These are phyloP conservation scores for Mucor lusitanicus DNA, from an alignment of 371 early-diverging fungal genomes.

Conservation along the genomic window DNA sequence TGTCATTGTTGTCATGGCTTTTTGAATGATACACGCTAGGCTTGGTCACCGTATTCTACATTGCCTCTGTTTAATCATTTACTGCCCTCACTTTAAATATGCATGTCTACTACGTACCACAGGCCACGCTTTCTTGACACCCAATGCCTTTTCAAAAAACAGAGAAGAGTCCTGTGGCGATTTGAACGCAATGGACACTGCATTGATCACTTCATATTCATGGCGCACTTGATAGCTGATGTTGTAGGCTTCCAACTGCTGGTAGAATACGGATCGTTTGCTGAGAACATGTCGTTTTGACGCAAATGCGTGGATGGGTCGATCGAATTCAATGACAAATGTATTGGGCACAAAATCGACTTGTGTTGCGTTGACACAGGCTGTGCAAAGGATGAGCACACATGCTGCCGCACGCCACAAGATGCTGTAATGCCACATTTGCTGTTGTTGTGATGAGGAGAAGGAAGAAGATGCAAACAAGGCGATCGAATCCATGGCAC, in stretches of 20 bases:
- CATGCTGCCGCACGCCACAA: too few species aligned
- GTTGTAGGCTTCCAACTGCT: slow-evolving; percentile 24
- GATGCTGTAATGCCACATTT: too few species aligned
- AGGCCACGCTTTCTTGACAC: slow-evolving; percentile 43
- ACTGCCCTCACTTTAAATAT: too few species aligned
- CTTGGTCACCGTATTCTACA: slow-evolving; percentile 17
- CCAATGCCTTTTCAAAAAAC: slow-evolving; percentile 32
- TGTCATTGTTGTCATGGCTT: background rate
- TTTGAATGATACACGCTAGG: slow-evolving; percentile 13
- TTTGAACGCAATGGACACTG: slow-evolving; percentile 39
- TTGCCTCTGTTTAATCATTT: background rate
- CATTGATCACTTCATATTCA: slow-evolving; percentile 41
- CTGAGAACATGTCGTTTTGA: slow-evolving; percentile 13
- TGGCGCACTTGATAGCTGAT: slow-evolving; percentile 39
- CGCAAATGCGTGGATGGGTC: slow-evolving; percentile 1
- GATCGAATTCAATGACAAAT: slow-evolving; percentile 38
- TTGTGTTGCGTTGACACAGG: background rate
- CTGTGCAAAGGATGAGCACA: background rate
- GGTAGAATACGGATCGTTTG: slow-evolving; percentile 21
- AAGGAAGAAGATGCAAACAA: too few species aligned
- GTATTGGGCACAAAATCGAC: slow-evolving; percentile 21
- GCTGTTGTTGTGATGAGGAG: too few species aligned
- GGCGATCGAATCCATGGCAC: background rate
- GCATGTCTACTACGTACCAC: too few species aligned
- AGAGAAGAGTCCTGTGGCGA: slow-evolving; percentile 20